Evolutionary conservation across 169 alveolate species (phyloP), one percentile per base, ranked within the genome.

Genomic region (Plasmodium knowlesi): DNA sequence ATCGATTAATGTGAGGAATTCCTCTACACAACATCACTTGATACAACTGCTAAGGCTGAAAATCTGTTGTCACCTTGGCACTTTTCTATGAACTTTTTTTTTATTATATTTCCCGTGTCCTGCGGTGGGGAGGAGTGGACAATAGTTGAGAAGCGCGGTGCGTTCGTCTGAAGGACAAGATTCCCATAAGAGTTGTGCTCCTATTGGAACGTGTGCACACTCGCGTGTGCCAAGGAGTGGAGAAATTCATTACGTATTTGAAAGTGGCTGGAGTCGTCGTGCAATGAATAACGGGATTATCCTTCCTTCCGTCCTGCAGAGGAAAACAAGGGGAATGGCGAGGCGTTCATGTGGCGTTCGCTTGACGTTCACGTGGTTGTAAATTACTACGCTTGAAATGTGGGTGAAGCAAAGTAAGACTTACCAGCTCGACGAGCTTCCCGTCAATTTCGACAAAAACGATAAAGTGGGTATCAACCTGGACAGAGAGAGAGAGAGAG

Each of bases 381-480:
- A 22, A 50, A 57, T 14, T 12, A 61, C 10, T 19, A 79, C 70
- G 28, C 14, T 25, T n/a, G 28, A 32, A 19, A 8, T 43, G 57
- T 16, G 28, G 22, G 37, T 79, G 32, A 79, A 79, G 34, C 28
- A 2, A 43, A 41, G 4, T 12, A 41, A 5, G 41, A 9, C 57
- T 74, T 86, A 86, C 93, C 71, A 86, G 41, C 53, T 86, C 86
- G 67, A 86, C 25, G 53, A 86, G 81, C 39, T 30, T 25, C 14
- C 86, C 86, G 41, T 86, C 57, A 30, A 74, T 37, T 74, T 86
- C 88, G 46, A 86, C 12, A 37, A 86, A 86, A 9, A 73, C 93
- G 79, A 86, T 86, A 37, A 76, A 86, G 41, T 86, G 93, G 57
- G 93, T 86, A 12, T 86, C 93, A 76, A 86, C 61, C 93, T 86